phyloP scores from a whole-genome alignment of 2,329 filamentous ascomycete genomes.

The Westerdykella aurantiaca region DNA sequence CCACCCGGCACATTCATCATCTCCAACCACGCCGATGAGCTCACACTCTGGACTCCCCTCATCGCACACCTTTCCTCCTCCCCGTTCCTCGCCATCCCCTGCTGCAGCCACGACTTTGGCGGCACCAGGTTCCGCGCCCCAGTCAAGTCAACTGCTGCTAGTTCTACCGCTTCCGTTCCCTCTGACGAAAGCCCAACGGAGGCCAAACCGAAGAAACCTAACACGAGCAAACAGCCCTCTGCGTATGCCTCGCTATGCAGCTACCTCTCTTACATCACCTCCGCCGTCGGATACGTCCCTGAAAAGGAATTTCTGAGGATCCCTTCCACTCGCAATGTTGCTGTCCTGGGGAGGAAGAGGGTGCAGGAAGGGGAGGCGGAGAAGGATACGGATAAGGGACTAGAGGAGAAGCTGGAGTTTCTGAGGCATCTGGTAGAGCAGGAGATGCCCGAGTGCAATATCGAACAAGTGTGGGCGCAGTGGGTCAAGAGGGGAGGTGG shows the following conservation, averaged over 20 bases:
- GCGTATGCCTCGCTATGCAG: constrained; percentile 78
- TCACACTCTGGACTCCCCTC: constrained; percentile 92
- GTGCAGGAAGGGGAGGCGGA: constrained; percentile 8
- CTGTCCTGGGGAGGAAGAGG: constrained; percentile 61
- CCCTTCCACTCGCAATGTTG: constrained; percentile 83
- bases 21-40: constrained; percentile 93
- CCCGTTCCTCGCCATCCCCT: constrained; percentile 89
- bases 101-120: constrained; percentile 82
- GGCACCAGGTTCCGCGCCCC: constrained; percentile 67
- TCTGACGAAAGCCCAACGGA: background rate
- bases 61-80: constrained; percentile 69
- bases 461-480: constrained; percentile 39
- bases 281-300: constrained; percentile 65
- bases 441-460: constrained; percentile 40
- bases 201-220: background rate
- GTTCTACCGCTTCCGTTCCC: no score
- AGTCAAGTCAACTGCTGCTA: no score
- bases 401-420: constrained; percentile 54
- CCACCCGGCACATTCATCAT: constrained; percentile 77
- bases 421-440: constrained; percentile 57
- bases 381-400: constrained; percentile 50
- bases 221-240: constrained; percentile 47
- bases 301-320: constrained; percentile 87
- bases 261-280: constrained; percentile 66
- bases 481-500: constrained; percentile 47